These are phyloP conservation scores for Globisporangium iwayamae DNA, from an alignment of 352 stramenopile species.

Conservation along the genomic window DNA sequence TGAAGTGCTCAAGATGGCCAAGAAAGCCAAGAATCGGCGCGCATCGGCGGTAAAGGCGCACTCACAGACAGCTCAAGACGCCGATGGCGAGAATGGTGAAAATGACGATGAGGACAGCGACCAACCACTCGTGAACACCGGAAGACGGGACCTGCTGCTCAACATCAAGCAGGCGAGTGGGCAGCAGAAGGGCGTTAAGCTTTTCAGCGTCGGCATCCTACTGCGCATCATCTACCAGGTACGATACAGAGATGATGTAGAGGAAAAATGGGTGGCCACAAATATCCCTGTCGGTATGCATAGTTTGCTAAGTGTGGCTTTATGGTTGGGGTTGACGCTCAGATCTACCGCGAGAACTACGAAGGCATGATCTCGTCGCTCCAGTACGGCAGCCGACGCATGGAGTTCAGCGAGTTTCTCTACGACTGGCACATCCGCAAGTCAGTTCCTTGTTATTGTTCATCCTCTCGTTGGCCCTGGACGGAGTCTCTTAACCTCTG, in stretches of 20 bases:
- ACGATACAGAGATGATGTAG: background rate
- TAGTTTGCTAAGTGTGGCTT: background rate
- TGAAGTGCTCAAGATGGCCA: constrained; percentile 37
- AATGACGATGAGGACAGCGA: constrained; percentile 22
- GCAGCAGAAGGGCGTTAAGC: constrained; percentile 40
- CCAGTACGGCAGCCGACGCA: constrained; percentile 71
- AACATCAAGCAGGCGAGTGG: constrained; percentile 37
- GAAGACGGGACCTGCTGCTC: constrained; percentile 35
- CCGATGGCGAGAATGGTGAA: constrained; percentile 2
- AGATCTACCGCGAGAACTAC: constrained; percentile 77
- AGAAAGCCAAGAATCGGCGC: constrained; percentile 40
- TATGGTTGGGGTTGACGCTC: background rate
- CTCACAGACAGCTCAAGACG: constrained; percentile 9
- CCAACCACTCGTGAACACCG: constrained; percentile 1
- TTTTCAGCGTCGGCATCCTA: constrained; percentile 60
- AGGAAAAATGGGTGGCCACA: background rate
- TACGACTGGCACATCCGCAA: constrained; percentile 85
- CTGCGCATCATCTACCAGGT: constrained; percentile 60
- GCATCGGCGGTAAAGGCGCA: constrained; percentile 25
- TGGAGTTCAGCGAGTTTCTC: constrained; percentile 81
- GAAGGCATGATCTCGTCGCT: constrained; percentile 55
- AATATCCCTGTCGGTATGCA: background rate
- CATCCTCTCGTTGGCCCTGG: background rate
- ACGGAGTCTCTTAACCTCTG: background rate
- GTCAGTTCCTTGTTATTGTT: constrained; percentile 19